phyloP scores from a whole-genome alignment of 441 rosid species.

The Arabidopsis hybrid region DNA sequence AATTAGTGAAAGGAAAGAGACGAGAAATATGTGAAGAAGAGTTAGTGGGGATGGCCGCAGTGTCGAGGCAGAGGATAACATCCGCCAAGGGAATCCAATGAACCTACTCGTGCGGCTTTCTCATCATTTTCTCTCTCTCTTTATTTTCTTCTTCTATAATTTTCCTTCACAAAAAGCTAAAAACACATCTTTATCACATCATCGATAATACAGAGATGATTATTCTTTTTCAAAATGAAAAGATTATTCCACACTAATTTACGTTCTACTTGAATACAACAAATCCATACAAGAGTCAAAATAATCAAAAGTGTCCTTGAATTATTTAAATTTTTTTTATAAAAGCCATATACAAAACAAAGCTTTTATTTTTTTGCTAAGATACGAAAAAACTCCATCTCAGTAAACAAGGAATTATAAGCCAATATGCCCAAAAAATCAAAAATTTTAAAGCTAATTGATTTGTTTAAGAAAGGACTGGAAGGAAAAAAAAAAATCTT shows the following conservation, averaged over 20 bases:
- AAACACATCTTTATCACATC: conserved; percentile 30
- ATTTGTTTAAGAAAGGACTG: conserved; percentile 7
- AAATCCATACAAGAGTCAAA: conserved; percentile 7
- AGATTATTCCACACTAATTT: neutral
- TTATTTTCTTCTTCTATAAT: neutral
- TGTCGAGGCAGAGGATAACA: conserved; percentile 46
- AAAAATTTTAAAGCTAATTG: neutral
- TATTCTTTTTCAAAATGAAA: neutral
- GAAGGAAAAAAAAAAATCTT: neutral
- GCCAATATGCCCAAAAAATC: neutral
- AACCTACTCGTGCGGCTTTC: conserved; percentile 47
- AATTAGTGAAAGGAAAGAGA: conserved; percentile 31
- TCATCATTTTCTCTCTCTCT: conserved; percentile 27
- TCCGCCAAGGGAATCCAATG: conserved; percentile 47
- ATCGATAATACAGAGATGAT: conserved; percentile 16
- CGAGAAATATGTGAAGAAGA: conserved; percentile 33
- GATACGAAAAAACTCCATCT: neutral
- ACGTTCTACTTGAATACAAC: neutral
- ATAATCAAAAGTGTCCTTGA: neutral
- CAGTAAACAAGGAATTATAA: neutral
- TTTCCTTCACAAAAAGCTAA: conserved; percentile 11
- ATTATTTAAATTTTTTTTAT: neutral
- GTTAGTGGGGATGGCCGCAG: conserved; percentile 44
- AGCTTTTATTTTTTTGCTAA: neutral
- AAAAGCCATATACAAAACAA: neutral